Conservation (phyloP, 192 early-diverging fungal genomes). For the Coemansia sp. region DNA sequence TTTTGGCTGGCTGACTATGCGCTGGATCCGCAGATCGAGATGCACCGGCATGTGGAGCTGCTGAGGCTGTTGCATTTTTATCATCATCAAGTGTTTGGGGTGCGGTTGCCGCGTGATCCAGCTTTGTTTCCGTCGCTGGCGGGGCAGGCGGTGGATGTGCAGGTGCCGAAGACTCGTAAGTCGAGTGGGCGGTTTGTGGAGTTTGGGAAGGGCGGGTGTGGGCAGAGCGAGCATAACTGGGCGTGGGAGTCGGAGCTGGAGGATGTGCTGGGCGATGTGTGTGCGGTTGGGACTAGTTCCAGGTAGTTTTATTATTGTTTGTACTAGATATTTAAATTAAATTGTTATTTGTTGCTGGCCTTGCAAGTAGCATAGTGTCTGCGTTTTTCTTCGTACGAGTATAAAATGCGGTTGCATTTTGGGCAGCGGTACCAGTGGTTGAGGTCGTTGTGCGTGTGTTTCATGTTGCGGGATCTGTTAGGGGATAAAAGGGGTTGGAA, state of each 20-base stretch:
- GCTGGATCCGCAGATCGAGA: slow-evolving; percentile 49
- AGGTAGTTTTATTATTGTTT: background rate
- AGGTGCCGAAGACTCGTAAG: background rate
- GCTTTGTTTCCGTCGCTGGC: slow-evolving; percentile 50
- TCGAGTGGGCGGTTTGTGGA: background rate
- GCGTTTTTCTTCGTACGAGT: too few relatives aligned
- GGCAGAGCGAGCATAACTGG: slow-evolving; percentile 27
- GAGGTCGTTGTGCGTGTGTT: too few relatives aligned
- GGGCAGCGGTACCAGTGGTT: too few relatives aligned
- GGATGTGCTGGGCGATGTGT: slow-evolving; percentile 37
- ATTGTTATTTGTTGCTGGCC: too few relatives aligned
- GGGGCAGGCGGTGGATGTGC: slow-evolving; percentile 18
- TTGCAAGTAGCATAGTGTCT: too few relatives aligned
- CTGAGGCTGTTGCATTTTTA: slow-evolving; percentile 46
- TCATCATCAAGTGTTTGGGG: slow-evolving; percentile 22
- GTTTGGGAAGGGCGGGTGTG: slow-evolving; percentile 1
- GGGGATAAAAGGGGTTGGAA: too few relatives aligned
- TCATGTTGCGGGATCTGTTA: too few relatives aligned
- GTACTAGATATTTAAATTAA: background rate
- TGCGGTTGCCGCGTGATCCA: slow-evolving; percentile 32
- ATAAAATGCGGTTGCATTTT: too few relatives aligned
- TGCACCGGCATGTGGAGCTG: slow-evolving; percentile 53
- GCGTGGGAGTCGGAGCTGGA: slow-evolving; percentile 53
- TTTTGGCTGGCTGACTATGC: slow-evolving; percentile 44
- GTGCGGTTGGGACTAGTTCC: background rate